Evolutionary conservation across 495 filamentous ascomycete species (phyloP).

Genomic region (Stereocaulon alpinum): DNA sequence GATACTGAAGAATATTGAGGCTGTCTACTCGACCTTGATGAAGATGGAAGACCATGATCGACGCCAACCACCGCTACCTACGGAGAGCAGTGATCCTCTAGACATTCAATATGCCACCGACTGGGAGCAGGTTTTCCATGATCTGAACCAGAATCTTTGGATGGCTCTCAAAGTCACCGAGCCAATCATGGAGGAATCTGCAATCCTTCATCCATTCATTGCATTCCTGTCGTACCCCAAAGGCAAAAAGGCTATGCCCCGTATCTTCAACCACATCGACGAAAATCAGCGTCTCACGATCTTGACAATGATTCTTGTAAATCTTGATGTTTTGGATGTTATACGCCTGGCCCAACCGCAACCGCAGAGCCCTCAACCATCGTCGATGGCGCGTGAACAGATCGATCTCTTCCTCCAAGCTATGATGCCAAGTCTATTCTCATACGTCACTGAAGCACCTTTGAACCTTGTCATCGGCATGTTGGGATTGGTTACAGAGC

Average conservation of each 20-base stretch:
- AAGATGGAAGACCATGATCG: conserved; percentile 88
- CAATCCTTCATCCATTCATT: conserved; percentile 85
- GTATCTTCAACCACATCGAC: conserved; percentile 87
- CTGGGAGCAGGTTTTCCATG: conserved; percentile 59
- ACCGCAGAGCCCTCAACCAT: conserved; percentile 57
- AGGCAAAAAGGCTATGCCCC: conserved; percentile 89
- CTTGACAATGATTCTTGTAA: conserved; percentile 89
- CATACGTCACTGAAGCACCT: conserved; percentile 80
- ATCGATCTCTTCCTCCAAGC: conserved; percentile 79
- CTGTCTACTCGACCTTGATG: conserved; percentile 79
- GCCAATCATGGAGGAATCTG: conserved; percentile 64
- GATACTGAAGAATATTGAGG: conserved; percentile 74
- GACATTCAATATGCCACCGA: conserved; percentile 52
- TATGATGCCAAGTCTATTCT: conserved; percentile 82
- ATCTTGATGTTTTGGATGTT: conserved; percentile 85
- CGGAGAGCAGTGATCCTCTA: conserved; percentile 51
- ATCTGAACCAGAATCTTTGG: conserved; percentile 77
- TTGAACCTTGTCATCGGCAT: conserved; percentile 84
- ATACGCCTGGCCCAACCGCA: conserved; percentile 64
- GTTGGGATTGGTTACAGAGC: conserved; percentile 70
- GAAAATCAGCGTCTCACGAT: conserved; percentile 88
- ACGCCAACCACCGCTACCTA: conserved; percentile 60
- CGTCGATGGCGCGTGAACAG: conserved; percentile 68
- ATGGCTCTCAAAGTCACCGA: conserved; percentile 77
- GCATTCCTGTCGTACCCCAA: conserved; percentile 89